Base-by-base conservation (phyloP, 2,329 filamentous ascomycete genomes). In the Proliferodiscus dingleyae region DNA sequence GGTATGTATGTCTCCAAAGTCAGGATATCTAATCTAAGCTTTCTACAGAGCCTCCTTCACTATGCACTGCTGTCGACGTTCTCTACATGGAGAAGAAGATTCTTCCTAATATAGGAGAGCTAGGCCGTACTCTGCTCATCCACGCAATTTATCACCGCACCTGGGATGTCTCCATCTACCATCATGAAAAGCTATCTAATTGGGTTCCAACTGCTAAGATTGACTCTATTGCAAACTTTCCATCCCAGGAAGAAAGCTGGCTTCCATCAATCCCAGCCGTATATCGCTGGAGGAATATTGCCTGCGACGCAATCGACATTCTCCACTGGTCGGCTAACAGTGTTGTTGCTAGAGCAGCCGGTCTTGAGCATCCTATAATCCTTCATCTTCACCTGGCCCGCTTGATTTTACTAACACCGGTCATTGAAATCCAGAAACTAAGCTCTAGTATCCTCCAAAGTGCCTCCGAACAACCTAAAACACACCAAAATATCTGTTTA, bases 31-130 rank as follows among this genome's bases (percentile, higher is more conserved):
- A n/a, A n/a, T n/a, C n/a, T n/a, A n/a, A n/a, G n/a, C n/a, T 43
- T 33, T 23, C 43, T 48, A 19, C 47, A 40, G 11, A 37, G 36
- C 22, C n/a, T 19, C 56, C 62, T 13, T 68, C 68, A 15, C 63
- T 74, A 3, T 63, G 65, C 28, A 59, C 65, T 36, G 69, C 71
- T 1, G 60, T 73, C 10, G 66, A 74, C 40, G 64, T 64, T 3
- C 52, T 75, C 2, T 77, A 75, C 52, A 65, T 73, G 18, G 71
- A 74, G 51, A 77, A 76, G 53, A 62, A 59, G 28, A 56, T 75
- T 5, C 62, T 69, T 8, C 54, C 64, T 1, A 64, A 63, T 13
- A 66, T 70, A 26, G 71, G 72, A 15, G 72, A 77, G 33, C 72
- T 77, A 46, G 69, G 70, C 26, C 67, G 72, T 9, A 64, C 71